phyloP scores from a whole-genome alignment of 2,329 filamentous ascomycete genomes.

The Ophiostoma ulmi region DNA sequence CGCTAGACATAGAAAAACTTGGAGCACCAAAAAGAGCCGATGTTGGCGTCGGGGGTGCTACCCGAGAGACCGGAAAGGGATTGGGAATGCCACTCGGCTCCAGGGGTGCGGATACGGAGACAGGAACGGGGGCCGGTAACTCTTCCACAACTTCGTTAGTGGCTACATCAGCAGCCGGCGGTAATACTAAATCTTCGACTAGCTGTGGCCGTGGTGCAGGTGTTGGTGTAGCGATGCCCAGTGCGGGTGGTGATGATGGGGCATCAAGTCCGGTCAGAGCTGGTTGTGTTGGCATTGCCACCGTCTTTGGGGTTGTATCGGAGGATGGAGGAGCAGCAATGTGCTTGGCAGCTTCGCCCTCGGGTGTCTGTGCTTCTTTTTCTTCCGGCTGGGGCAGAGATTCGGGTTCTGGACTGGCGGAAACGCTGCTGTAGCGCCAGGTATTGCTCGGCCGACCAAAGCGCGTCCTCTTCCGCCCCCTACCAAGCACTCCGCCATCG shows the following conservation, averaged over 20 bases:
- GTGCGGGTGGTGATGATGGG: constrained; percentile 6
- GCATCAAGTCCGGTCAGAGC: neutral
- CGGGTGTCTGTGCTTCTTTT: constrained; percentile 18
- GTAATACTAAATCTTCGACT: neutral
- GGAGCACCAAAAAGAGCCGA: constrained; percentile 19
- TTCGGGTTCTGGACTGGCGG: constrained; percentile 62
- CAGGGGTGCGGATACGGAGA: neutral
- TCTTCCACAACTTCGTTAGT: neutral
- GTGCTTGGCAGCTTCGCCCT: neutral
- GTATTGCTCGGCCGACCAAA: constrained; percentile 60
- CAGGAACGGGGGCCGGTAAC: neutral
- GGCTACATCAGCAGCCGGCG: neutral
- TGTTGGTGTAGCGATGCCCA: constrained; percentile 14
- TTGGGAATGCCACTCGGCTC: constrained; percentile 3
- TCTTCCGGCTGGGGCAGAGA: constrained; percentile 49
- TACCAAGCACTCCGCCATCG: constrained; percentile 50
- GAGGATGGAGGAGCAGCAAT: neutral
- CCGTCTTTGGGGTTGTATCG: neutral
- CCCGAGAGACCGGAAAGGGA: constrained; percentile 13
- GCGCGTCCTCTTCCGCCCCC: constrained; percentile 63
- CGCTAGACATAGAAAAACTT: neutral
- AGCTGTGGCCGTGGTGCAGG: constrained; percentile 15
- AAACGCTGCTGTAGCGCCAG: constrained; percentile 71
- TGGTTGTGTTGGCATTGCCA: neutral
- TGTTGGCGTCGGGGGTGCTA: neutral